A percentile compares a stretch with the other conserved stretches of the same genome.
Conservation (phyloP, 371 early-diverging fungal species). For the Apophysomyces variabilis region DNA sequence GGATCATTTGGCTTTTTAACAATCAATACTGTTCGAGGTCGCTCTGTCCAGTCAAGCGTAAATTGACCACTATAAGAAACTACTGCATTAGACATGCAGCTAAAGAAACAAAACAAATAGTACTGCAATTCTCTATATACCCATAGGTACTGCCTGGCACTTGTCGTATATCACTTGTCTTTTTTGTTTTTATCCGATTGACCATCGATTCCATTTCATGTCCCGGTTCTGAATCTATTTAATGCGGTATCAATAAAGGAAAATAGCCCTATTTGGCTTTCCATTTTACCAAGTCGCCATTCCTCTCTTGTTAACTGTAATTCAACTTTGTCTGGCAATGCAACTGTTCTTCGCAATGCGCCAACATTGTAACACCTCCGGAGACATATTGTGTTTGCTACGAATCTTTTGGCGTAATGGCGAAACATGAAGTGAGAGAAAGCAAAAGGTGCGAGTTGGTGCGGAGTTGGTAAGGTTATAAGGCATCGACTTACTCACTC, state of each 20-base stretch:
- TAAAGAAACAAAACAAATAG: background rate
- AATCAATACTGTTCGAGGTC: constrained; percentile 76
- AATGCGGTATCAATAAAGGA: background rate
- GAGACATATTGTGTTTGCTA: background rate
- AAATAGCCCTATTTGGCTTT: background rate
- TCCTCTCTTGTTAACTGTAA: constrained; percentile 24
- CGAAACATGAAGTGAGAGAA: constrained; percentile 1
- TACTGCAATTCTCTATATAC: constrained; percentile 27
- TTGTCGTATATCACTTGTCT: constrained; percentile 53
- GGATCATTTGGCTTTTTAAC: constrained; percentile 79
- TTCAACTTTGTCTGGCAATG: constrained; percentile 25
- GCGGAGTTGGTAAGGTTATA: background rate
- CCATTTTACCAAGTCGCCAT: constrained; percentile 22
- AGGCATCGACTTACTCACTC: background rate
- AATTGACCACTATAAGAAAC: constrained; percentile 51
- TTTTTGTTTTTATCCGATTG: constrained; percentile 29
- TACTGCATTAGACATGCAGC: background rate
- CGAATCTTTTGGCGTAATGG: background rate
- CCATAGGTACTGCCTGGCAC: constrained; percentile 66
- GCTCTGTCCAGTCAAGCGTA: constrained; percentile 63
- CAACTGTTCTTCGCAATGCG: constrained; percentile 15
- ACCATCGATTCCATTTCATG: constrained; percentile 12
- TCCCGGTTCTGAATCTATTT: constrained; percentile 9
- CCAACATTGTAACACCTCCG: background rate
- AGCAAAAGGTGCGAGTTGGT: background rate